Base-by-base conservation (phyloP, 805 yeast species). In the Metschnikowia corniflorae region DNA sequence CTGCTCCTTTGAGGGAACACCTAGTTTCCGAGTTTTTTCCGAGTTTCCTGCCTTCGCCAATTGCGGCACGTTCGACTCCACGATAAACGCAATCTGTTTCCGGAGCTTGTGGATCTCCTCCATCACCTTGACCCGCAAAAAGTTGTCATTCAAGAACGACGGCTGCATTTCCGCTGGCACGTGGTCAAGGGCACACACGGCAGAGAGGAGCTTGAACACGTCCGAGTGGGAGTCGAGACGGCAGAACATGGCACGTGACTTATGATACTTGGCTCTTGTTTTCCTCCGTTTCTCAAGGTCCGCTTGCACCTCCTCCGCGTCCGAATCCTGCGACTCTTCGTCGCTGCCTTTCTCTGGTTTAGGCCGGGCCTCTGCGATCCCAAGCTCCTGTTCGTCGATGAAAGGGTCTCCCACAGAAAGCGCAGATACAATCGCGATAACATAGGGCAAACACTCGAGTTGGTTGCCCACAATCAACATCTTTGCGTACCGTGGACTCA, bases 341-440 rank as follows among this genome's bases (percentile, higher is more conserved):
- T 58, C 70, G 3, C 61, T 61, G 9, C 56, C 62, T 51, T 27
- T 26, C 9, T 10, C 23, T 33, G 27, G 24, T 12, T 35, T 35
- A 5, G 30, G 16, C 18, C 19, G 24, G n/a, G 9, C 27, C 37
- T 51, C 38, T 4, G 49, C 55, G 18, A 82, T 65, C 1, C 93
- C 91, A 8, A 86, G 56, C 52, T 86, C 96, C 44, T 74, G 75
- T 54, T 84, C 95, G 26, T 70, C 71, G 22, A 86, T 60, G 50
- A 87, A 88, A 12, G 95, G 96, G 52, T 89, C 95, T 5, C 97
- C 97, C 29, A 93, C 97, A 0, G 97, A 82, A 21, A 93, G 63
- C 0, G 88, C 95, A 21, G 97, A 83, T 1, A 93, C 97, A 36
- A 93, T 72, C 0, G 97, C 93, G 30, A 93, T 78, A n/a, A 93